phyloP scores from a whole-genome alignment of 257 asterid species.

The Cruciata laevipes region DNA sequence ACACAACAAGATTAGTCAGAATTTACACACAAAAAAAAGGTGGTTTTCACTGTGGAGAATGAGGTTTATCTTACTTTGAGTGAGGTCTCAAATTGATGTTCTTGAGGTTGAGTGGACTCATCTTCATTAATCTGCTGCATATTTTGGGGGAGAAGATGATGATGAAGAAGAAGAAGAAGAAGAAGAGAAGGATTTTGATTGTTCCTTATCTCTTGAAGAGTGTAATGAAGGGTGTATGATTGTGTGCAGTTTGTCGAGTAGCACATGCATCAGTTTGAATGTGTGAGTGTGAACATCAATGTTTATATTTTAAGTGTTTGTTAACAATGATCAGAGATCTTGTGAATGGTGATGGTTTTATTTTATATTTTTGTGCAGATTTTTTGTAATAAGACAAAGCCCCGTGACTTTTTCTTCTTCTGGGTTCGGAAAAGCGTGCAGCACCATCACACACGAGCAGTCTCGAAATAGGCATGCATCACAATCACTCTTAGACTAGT shows the following conservation, averaged over 20 bases:
- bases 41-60: neutral
- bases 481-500: neutral
- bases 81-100: conserved; percentile 34
- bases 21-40: neutral
- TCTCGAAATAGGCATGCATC: neutral
- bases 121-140: conserved; percentile 22
- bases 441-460: neutral
- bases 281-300: neutral
- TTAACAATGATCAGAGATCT: neutral
- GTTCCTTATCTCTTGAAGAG: neutral
- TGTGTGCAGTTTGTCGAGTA: neutral
- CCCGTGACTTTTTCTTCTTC: neutral
- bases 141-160: neutral
- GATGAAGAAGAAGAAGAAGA: neutral
- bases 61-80: conserved; percentile 28
- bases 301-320: neutral
- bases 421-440: neutral
- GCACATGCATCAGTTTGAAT: neutral
- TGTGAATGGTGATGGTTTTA: neutral
- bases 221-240: neutral
- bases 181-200: neutral
- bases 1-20: neutral
- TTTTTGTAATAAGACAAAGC: neutral
- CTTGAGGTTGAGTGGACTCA: neutral
- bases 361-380: neutral